Evolutionary conservation across 2,329 filamentous ascomycete species (phyloP).

Genomic region (Diaporthe velutina): DNA sequence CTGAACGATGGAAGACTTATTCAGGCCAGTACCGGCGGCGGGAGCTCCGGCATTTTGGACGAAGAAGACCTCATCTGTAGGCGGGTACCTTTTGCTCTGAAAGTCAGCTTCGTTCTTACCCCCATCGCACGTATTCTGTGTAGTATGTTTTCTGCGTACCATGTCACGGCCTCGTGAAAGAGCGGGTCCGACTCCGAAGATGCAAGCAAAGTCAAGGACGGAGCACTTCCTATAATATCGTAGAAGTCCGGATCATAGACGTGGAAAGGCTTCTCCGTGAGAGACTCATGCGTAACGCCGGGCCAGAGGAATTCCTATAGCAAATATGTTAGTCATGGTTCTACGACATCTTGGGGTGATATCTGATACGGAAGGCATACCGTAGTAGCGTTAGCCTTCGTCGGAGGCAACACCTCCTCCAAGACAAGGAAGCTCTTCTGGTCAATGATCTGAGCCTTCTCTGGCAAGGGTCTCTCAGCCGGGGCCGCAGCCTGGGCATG

Average conservation of each 20-base stretch:
- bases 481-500: not conserved
- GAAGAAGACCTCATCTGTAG: slow-evolving; percentile 66
- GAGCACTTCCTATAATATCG: slow-evolving; percentile 61
- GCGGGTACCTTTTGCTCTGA: slow-evolving; percentile 49
- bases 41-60: slow-evolving; percentile 62
- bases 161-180: slow-evolving; percentile 69
- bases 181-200: slow-evolving; percentile 57
- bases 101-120: not conserved
- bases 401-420: slow-evolving; percentile 1
- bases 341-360: not conserved
- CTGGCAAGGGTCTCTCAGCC: not conserved
- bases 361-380: not conserved
- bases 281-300: slow-evolving; percentile 19
- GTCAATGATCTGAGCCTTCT: slow-evolving; percentile 8
- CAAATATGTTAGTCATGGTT: not conserved
- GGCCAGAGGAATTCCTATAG: slow-evolving; percentile 13
- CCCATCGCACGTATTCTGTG: too few relatives aligned
- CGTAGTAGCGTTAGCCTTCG: not conserved
- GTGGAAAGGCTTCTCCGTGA: slow-evolving; percentile 55
- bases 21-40: slow-evolving; percentile 61
- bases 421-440: slow-evolving; percentile 19
- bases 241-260: slow-evolving; percentile 65
- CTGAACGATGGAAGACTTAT: slow-evolving; percentile 62
- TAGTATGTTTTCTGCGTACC: slow-evolving; percentile 50
- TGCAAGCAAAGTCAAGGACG: slow-evolving; percentile 63